Base-by-base conservation (phyloP, 2,329 filamentous ascomycete genomes). In the Aspergillus unguis region DNA sequence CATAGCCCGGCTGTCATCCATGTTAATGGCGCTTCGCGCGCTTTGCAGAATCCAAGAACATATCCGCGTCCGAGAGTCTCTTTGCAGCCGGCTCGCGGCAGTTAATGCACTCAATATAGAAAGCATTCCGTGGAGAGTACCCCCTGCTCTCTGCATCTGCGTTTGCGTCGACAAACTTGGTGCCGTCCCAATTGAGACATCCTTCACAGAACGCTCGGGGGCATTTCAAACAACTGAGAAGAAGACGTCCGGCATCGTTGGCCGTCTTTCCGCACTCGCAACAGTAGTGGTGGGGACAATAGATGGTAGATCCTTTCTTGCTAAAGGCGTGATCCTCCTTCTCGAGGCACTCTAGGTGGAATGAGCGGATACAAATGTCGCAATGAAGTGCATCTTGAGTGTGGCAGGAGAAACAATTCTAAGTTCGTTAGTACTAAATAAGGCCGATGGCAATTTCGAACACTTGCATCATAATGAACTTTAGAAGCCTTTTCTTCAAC, bases 171-270 rank as follows among this genome's bases (percentile, higher is more conserved):
- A 84, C 62, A 0, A 84, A 73, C 3, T 71, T 69, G 0, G 75
- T 73, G 2, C 70, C 68, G 3, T 78, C 72, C 67, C 78, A 83
- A 44, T 53, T 23, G 0, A 53, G 43, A 59, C 82, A 85, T 41
- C 83, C 78, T 50, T 85, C 82, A 59, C 82, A 85, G 58, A 75
- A 84, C 0, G 77, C 80, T 2, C 68, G 67, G 28, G 78, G 75
- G 56, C 82, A 85, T 72, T 75, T 81, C 6, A 79, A 72, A 60
- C 82, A 85, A 25, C 78, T 73, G 62, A 76, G 74, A 1, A 76
- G 52, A 56, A 77, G 70, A 4, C 71, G 70, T 1, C 73, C 73
- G 0, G 68, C 72, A 44, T 73, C 65, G 0, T 65, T 65, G 0
- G 80, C 80, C 51, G 77, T 79, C 59, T 79, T 79, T 2, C 68